Percentiles rank a stretch among this genome's conserved stretches.
phyloP scores from a whole-genome alignment of 331 rosid species.

The Quercus tomentella region DNA sequence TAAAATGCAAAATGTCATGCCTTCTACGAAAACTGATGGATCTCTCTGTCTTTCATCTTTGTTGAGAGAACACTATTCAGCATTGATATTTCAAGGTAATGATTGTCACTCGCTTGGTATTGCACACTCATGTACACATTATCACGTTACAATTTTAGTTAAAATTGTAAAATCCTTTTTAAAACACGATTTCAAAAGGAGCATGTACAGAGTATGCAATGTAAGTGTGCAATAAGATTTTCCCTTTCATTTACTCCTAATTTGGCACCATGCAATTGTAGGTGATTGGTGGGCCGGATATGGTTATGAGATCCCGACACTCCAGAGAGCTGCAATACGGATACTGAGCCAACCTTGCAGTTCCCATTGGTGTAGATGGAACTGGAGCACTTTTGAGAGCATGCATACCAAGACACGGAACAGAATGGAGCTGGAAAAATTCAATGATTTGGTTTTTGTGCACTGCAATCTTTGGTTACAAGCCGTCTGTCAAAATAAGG shows the following conservation, averaged over 20 bases:
- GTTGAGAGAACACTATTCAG: too few relatives aligned
- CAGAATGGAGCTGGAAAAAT: constrained; percentile 37
- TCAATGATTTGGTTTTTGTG: constrained; percentile 56
- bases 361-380: constrained; percentile 62
- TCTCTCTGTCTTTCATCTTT: too few relatives aligned
- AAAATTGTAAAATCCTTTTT: too few relatives aligned
- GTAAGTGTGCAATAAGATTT: too few relatives aligned
- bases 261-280: constrained; percentile 11
- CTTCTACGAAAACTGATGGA: not conserved
- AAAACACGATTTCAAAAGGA: too few relatives aligned
- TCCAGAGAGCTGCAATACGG: constrained; percentile 59
- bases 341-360: constrained; percentile 76
- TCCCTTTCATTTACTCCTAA: not conserved
- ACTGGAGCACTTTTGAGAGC: constrained; percentile 55
- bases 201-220: too few relatives aligned
- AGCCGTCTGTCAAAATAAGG: constrained; percentile 30
- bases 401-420: constrained; percentile 42
- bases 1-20: not conserved
- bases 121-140: too few relatives aligned
- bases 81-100: not conserved
- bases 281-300: constrained; percentile 86
- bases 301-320: constrained; percentile 65
- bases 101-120: too few relatives aligned
- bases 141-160: too few relatives aligned
- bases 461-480: constrained; percentile 70